Evolutionary conservation across 31 red algal genomes (phyloP), one percentile per base, ranked within the genome.

Genomic region (Odonthalia washingtoniensis): DNA sequence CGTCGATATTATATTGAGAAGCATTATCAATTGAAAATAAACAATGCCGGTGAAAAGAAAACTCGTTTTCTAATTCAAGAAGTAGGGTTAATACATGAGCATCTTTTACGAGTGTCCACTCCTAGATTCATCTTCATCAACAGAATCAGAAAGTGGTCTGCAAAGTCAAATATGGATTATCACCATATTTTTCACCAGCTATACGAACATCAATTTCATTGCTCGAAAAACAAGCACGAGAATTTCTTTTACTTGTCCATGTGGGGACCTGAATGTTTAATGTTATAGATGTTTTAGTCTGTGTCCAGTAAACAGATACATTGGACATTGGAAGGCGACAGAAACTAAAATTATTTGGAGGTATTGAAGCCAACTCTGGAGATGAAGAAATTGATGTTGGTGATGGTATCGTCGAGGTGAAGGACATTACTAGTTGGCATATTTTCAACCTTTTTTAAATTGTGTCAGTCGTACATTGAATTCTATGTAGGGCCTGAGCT

Each of bases 41-140:
- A 38, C 79, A 63, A 3, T 67, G 42, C 92, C 92, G 89, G 85
- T 86, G 89, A 21, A 79, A 74, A 12, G 65, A 78, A 39, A 53
- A 66, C 30, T 72, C 46, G 38, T 94, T 94, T 44, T 94, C 92
- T 53, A 94, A 42, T 65, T 94, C 92, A 40, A 94, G 44, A 18
- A 78, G 85, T 39, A 94, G 79, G 79, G 74, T 79, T 60, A 72
- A 69, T 40, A 35, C 39, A 39, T 32, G 67, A 70, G 69, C 64
- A 3, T 46, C 74, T 21, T 61, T 80, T 30, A 89, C 86, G 12
- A 94, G 44, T 43, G 79, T 60, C 92, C 92, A 94, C n/a, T n/a
- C 74, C 78, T 78, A 62, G 85, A 94, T 1, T 62, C 84, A 37
- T 82, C 92, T 6, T 65, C 83, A 65, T 92, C 89, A 14, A 92